Evolutionary conservation across 1,284 basidiomycete genomes (phyloP).

Genomic region (Cerrena zonata): DNA sequence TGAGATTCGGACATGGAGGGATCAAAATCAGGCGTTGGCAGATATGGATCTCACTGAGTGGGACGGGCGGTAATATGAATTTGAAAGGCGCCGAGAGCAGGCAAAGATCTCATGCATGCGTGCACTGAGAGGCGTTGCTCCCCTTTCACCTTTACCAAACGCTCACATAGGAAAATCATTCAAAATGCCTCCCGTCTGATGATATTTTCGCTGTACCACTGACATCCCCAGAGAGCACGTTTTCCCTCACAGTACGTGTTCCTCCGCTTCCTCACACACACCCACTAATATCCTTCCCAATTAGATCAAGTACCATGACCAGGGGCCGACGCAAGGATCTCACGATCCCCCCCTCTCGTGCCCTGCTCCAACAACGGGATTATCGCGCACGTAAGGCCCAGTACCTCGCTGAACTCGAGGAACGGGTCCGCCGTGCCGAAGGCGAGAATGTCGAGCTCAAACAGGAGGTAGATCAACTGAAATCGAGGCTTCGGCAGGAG

Average conservation of each 20-base stretch:
- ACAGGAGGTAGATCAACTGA: constrained; percentile 38
- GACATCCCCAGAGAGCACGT: background rate
- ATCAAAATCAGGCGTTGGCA: background rate
- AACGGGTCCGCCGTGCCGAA: constrained; percentile 45
- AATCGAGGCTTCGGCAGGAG: constrained; percentile 14
- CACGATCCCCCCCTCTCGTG: constrained; percentile 39
- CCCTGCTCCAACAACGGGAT: constrained; percentile 52
- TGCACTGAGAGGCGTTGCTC: background rate
- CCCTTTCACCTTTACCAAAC: background rate
- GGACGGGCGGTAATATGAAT: too few species aligned
- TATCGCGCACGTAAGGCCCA: constrained; percentile 58
- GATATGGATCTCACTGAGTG: too few species aligned
- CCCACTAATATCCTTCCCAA: background rate
- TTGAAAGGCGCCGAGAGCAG: too few species aligned
- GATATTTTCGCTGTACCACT: background rate
- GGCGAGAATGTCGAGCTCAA: constrained; percentile 48
- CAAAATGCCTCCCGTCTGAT: constrained; percentile 5
- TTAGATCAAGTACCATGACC: constrained; percentile 39
- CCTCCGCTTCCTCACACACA: background rate
- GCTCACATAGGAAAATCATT: constrained; percentile 1
- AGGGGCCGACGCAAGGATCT: constrained; percentile 61
- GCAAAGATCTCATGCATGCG: background rate
- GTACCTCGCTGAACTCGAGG: constrained; percentile 52
- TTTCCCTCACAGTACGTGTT: background rate
- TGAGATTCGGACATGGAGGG: background rate